Evolutionary conservation across 2,329 filamentous ascomycete genomes (phyloP), one percentile per base, ranked within the genome.

Genomic region (Endothia cerciana): DNA sequence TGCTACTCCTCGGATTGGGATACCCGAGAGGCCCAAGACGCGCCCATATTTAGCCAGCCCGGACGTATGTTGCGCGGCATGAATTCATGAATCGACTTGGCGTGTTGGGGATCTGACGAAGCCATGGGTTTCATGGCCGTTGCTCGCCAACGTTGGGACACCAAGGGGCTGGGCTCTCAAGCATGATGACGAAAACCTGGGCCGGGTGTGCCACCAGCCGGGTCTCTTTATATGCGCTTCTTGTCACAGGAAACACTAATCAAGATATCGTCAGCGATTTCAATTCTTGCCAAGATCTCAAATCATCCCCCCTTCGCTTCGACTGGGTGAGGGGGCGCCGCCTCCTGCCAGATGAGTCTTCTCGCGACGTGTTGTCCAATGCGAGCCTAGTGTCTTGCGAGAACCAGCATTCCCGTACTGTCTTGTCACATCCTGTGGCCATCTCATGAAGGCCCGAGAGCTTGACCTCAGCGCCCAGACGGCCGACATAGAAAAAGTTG

Each of bases 401-500:
- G 28, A 17, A 33, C 25, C 4, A 17, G 25, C 15, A 4, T 30
- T 33, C 15, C 25, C 8, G n/a, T 49, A 8, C 3, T 49, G 45
- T 3, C 22, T 22, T 8, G 45, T 25, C 3, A 10, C n/a, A 4
- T 25, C n/a, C 15, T 17, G 19, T 30, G 25, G 28, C 25, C 10
- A 11, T 33, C 13, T 53, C 13, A 13, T 2, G 17, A 8, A 53
- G 1, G 3, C 25, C 49, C 49, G 6, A 36, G 28, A 30, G n/a
- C 51, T 22, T 36, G 10, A 41, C 4, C 15, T n/a, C n/a, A 6
- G 38, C 7, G 33, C 67, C 62, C 70, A 70, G 36, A 64, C 63
- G 61, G 51, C 30, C 62, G 60, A 64, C 47, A 59, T 64, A 55
- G 67, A 67, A 67, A 68, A 33, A 55, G 61, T 60, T 40, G 1